These are phyloP conservation scores for Sclerotinia nivalis DNA, from an alignment of 2,329 filamentous ascomycete genomes.

Conservation along the genomic window DNA sequence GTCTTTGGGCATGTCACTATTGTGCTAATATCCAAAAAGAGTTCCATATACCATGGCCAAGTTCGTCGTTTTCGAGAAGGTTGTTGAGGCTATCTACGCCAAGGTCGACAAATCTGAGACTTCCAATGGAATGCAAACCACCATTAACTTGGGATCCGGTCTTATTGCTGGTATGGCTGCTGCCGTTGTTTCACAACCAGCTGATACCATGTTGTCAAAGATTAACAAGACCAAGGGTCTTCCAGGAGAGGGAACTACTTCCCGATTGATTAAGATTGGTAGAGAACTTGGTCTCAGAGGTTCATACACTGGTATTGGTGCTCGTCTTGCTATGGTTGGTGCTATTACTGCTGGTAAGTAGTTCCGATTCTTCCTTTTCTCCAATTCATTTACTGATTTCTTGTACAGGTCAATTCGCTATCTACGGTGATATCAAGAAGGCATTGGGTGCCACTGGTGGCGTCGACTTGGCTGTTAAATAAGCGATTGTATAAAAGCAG, in stretches of 20 bases:
- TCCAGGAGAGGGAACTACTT: slow-evolving; percentile 80
- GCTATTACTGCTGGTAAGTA: slow-evolving; percentile 24
- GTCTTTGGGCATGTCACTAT: not conserved
- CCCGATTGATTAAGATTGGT: slow-evolving; percentile 82
- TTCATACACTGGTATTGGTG: slow-evolving; percentile 78
- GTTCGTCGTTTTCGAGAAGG: slow-evolving; percentile 93
- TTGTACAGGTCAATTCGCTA: slow-evolving; percentile 76
- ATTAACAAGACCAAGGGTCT: slow-evolving; percentile 94
- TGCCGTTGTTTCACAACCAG: slow-evolving; percentile 83
- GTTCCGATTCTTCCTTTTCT: no score
- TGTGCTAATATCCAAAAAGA: slow-evolving; percentile 42
- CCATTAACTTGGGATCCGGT: slow-evolving; percentile 78
- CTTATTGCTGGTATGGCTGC: slow-evolving; percentile 82
- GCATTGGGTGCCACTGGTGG: slow-evolving; percentile 70
- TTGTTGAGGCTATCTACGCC: slow-evolving; percentile 71
- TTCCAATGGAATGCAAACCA: slow-evolving; percentile 70
- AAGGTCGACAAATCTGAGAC: slow-evolving; percentile 69
- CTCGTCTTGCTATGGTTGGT: slow-evolving; percentile 48
- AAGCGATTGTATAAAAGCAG: slow-evolving; percentile 32
- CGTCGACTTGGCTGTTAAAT: slow-evolving; percentile 62
- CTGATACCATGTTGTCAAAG: slow-evolving; percentile 92
- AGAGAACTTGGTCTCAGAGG: slow-evolving; percentile 81
- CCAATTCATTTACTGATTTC: not conserved
- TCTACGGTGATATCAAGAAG: slow-evolving; percentile 78
- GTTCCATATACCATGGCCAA: slow-evolving; percentile 94